Evolutionary conservation across 176 grass and related monocot genomes (phyloP), one percentile per base, ranked within the genome.

Genomic region (Tillandsia leiboldiana): DNA sequence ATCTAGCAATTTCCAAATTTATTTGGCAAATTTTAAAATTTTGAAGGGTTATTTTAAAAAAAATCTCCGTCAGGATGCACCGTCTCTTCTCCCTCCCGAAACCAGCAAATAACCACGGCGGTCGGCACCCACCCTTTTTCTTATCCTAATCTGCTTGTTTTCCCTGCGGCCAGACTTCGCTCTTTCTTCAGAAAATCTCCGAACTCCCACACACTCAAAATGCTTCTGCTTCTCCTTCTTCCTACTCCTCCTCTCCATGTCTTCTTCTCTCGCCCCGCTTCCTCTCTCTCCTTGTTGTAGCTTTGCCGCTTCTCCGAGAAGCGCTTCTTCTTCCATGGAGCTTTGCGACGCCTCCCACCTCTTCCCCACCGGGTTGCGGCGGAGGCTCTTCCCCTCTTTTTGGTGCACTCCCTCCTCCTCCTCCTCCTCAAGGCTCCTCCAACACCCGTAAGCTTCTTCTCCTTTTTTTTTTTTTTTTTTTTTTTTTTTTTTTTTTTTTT

Each of bases 261-360:
- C 23, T 33, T 65, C 23, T 33, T 65, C 26, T 65, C 63, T 23
- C 12, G 26, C 10, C 26, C 26, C 65, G 10, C 33, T 6, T 28
- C 48, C 64, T 68, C 26, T 68, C 26, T 58, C 29, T 27, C 65
- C 20, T 9, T 28, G n/a, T 77, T 61, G n/a, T 77, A 58, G 66
- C 74, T 50, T 66, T 9, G 50, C 24, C 24, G 52, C 65, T 6
- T 11, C 22, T 58, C 74, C 12, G 6, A 58, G 53, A 28, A 15
- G 18, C 12, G 20, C 18, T 53, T 7, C 33, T 42, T 42, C 33
- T 42, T 62, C 33, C 65, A 77, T 77, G 74, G 65, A 77, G 65
- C 74, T 77, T 12, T 69, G 74, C 52, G 51, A 69, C 47, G 74
- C 74, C 47, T 77, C 51, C 65, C 65, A 69, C 42, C 17, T 69